These are phyloP conservation scores for Lachnellula subtilissima DNA, from an alignment of 2,329 filamentous ascomycete species.

Conservation along the genomic window DNA sequence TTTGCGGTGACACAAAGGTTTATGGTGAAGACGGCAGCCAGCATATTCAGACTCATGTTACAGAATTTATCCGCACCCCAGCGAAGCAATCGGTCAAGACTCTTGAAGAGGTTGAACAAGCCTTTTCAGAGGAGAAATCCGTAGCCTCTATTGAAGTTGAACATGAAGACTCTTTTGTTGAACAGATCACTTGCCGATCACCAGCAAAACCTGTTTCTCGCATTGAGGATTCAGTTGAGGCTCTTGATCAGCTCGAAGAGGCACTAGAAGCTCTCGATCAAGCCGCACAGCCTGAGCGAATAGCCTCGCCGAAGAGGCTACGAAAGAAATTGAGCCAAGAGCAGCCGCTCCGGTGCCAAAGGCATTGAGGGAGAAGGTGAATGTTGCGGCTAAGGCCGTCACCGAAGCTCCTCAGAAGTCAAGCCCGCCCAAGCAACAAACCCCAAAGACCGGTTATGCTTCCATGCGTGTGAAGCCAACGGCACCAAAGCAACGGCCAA, in stretches of 20 bases:
- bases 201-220: slow-evolving; percentile 38
- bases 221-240: slow-evolving; percentile 61
- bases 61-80: neutral
- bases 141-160: slow-evolving; percentile 6
- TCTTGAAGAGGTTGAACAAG: slow-evolving; percentile 26
- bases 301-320: slow-evolving; percentile 19
- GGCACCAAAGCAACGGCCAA: slow-evolving; percentile 15
- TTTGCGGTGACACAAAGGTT: neutral
- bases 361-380: neutral
- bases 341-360: neutral
- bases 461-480: slow-evolving; percentile 41
- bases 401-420: neutral
- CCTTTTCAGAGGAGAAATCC: slow-evolving; percentile 4
- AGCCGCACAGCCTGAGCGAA: slow-evolving; percentile 23
- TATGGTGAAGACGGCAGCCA: neutral
- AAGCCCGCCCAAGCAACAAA: slow-evolving; percentile 14
- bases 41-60: neutral
- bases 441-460: slow-evolving; percentile 33
- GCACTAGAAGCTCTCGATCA: slow-evolving; percentile 44
- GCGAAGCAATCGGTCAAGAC: slow-evolving; percentile 18
- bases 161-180: slow-evolving; percentile 33
- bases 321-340: slow-evolving; percentile 3
- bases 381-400: neutral
- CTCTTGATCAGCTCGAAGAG: slow-evolving; percentile 57
- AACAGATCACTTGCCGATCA: slow-evolving; percentile 34